Conservation (phyloP, 768 basidiomycete species). For the Hygrophorus russula region DNA sequence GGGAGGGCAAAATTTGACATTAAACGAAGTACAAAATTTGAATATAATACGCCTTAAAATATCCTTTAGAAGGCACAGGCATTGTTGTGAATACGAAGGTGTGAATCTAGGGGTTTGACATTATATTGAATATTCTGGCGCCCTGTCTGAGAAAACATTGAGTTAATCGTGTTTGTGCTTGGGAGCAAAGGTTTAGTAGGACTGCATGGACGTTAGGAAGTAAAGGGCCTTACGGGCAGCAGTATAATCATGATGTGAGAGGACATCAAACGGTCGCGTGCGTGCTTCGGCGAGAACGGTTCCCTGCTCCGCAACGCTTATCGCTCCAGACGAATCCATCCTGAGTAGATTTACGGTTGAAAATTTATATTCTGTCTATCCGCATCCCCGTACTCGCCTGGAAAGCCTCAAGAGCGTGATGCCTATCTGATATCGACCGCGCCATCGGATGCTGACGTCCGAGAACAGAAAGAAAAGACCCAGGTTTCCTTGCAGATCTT, state of each 20-base stretch:
- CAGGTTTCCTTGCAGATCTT: constrained; percentile 68
- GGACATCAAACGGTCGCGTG: constrained; percentile 71
- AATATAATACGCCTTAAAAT: no score
- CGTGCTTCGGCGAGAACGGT: constrained; percentile 58
- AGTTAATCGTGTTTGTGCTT: constrained; percentile 39
- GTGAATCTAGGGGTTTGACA: constrained; percentile 16
- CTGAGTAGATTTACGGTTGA: constrained; percentile 15
- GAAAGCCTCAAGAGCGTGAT: constrained; percentile 66
- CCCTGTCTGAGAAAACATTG: constrained; percentile 45
- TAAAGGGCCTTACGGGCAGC: constrained; percentile 49
- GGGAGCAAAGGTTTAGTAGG: not conserved
- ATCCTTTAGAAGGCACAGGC: not conserved
- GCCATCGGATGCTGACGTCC: constrained; percentile 76
- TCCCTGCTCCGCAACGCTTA: constrained; percentile 46
- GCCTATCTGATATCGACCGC: constrained; percentile 66
- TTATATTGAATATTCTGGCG: constrained; percentile 35
- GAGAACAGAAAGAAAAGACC: constrained; percentile 88
- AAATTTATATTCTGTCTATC: not conserved
- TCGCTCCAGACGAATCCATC: constrained; percentile 38
- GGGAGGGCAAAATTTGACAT: no score
- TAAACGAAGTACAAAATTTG: no score
- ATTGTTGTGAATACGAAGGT: constrained; percentile 7
- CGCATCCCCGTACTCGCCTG: constrained; percentile 39
- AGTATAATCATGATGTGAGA: constrained; percentile 59
- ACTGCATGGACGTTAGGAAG: constrained; percentile 4